Percentiles rank a stretch among this genome's conserved stretches.
Conservation (phyloP, 805 yeast genomes). For the Candida palmyrensis region DNA sequence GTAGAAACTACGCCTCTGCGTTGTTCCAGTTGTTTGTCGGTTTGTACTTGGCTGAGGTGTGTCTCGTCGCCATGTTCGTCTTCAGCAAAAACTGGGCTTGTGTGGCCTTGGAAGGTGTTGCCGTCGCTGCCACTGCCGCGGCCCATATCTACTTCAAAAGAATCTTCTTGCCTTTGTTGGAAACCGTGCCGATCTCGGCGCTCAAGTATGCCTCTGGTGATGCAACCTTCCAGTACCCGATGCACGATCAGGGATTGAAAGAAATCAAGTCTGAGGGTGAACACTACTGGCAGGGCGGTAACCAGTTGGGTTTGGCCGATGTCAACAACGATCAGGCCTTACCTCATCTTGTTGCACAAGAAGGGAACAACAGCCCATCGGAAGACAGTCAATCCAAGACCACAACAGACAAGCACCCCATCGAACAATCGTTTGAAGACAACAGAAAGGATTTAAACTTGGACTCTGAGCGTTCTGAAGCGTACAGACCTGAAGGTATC, state of each 20-base stretch:
- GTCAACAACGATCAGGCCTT: slow-evolving; percentile 13
- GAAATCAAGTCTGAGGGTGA: slow-evolving; percentile 54
- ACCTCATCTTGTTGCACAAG: slow-evolving; percentile 7
- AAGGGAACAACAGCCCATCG: not conserved
- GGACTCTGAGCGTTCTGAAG: not conserved
- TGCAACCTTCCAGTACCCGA: slow-evolving; percentile 47
- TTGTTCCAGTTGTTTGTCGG: slow-evolving; percentile 70
- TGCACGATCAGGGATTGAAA: slow-evolving; percentile 56
- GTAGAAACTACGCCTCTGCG: slow-evolving; percentile 69
- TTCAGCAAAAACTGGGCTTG: slow-evolving; percentile 78
- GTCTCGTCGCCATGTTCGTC: slow-evolving; percentile 66
- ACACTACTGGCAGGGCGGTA: slow-evolving; percentile 41
- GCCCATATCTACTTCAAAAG: slow-evolving; percentile 56
- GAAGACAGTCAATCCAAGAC: not conserved
- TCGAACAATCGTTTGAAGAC: no score
- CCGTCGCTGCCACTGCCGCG: slow-evolving; percentile 51
- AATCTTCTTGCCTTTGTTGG: slow-evolving; percentile 58
- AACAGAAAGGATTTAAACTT: slow-evolving; percentile 17
- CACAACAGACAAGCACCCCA: slow-evolving; percentile 6
- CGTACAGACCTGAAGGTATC: not conserved
- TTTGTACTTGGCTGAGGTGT: slow-evolving; percentile 64
- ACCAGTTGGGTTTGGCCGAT: slow-evolving; percentile 30
- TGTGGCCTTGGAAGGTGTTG: slow-evolving; percentile 62
- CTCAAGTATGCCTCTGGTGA: slow-evolving; percentile 44
- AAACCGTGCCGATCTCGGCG: slow-evolving; percentile 67